Evolutionary conservation across 228 moss, liverwort and hornwort genomes (phyloP), one percentile per base, ranked within the genome.

Genomic region (Sphagnum fallax): DNA sequence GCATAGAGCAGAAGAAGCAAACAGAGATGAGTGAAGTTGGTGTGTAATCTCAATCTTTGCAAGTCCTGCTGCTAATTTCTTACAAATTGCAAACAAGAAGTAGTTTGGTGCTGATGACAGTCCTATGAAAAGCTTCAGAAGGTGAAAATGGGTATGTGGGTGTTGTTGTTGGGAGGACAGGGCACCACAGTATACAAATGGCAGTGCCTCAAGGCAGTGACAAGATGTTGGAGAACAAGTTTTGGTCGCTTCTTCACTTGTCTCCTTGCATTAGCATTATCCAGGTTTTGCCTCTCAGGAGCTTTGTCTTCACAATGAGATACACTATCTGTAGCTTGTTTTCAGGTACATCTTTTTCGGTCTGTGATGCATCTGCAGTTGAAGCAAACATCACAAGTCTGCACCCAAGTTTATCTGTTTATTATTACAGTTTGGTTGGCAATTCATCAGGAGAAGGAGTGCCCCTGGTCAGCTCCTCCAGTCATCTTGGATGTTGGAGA

Each of bases 361-460:
- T 32, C 32, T 32, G 2, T 32, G 32, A 32, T 32, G 32, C 32
- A 32, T 32, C 2, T 32, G 32, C 55, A 32, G 32, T 32, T 32
- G 32, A 32, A 32, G 32, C 32, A 32, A 32, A 32, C 32, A 32
- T 32, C 32, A 32, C 32, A 32, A 32, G 32, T 32, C 32, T 32
- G 32, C 32, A 0, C 2, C 32, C 32, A 32, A 32, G 32, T 32
- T 32, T 32, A 32, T 32, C 32, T 32, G 32, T 32, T 32, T 32
- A 2, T 32, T 32, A 8, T 57, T 57, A 57, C 13, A 57, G 13
- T 13, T 13, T 57, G 55, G 16, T 5, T 62, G 16, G 62, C 8
- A 16, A 75, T 77, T 75, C 79, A 81, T 78, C 74, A 86, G 85
- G 81, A 72, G 65, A 80, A 77, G 75, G 79, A 82, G 68, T 63